A percentile compares a stretch with the other conserved stretches of the same genome.
Conservation (phyloP, 164 flowering plant species). For the grape (Vitis vinifera) region ASM3070453v1 NC_081821.1:2297501-2298000, state of each 20-base stretch:
- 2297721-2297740: conserved; percentile 30
- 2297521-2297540: conserved; percentile 35
- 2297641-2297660: background rate
- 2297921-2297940: conserved; percentile 43
- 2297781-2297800: conserved; percentile 38
- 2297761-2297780: conserved; percentile 38
- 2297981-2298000: conserved; percentile 5
- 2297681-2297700: background rate
- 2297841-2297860: background rate
- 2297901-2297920: conserved; percentile 39
- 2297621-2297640: background rate
- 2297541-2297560: conserved; percentile 39
- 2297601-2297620: conserved; percentile 30
- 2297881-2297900: conserved; percentile 41
- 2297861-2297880: conserved; percentile 3
- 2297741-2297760: conserved; percentile 37
- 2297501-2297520: too few relatives aligned
- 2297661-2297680: background rate
- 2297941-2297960: conserved; percentile 34
- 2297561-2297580: conserved; percentile 40
- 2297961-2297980: conserved; percentile 1
- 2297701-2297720: conserved; percentile 37
- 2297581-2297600: conserved; percentile 37
- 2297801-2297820: background rate
- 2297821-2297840: background rate